Base-by-base conservation (phyloP, 805 yeast species). In the Candida koratica region DNA sequence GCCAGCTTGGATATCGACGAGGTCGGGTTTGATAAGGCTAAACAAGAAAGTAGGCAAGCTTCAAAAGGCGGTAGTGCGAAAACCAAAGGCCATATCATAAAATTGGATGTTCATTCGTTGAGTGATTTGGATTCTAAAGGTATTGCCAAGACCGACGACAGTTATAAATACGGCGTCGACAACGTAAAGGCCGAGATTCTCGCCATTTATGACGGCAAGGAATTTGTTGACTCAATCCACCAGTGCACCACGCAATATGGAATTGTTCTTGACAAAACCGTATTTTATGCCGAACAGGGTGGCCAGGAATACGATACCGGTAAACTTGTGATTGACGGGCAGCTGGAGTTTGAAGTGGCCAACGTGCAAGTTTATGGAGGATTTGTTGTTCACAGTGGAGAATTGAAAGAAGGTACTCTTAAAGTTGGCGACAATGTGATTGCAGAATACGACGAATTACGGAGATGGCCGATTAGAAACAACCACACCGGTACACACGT, bases 401-500 rank as follows among this genome's bases (percentile, higher is more conserved):
- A 67, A 46, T 56, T 89, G 39, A 73, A 67, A 40, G 95, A 90
- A 60, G 98, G 97, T 42, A 44, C 67, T 15, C 64, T 93, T 43
- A 65, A 71, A 34, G 77, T 83, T 33, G 79, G 76, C 39, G 90
- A 83, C 50, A 64, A 65, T 25, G 80, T 88, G 28, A 84, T 85
- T 62, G 94, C 95, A 15, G 81, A 89, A 32, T 88, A 81, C 53
- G 96, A 93, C 53, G 96, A 86, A 58, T 72, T 83, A 53, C 84
- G 97, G 61, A 85, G 99, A 69, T 81, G 87, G 84, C 95, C 97
- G 44, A 81, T 93, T 51, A 84, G 94, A 70, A 88, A 89, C 69
- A 93, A 93, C 74, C 99, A 93, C 65, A 90, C 99, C 28, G 97
- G 97, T 68, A 93, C 99, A 2, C 99, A 93, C 56, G 79, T 93